Percentiles rank a stretch among this genome's conserved stretches.
phyloP scores from a whole-genome alignment of 345 rosid genomes.

The Sisymbrium altissimum region DNA sequence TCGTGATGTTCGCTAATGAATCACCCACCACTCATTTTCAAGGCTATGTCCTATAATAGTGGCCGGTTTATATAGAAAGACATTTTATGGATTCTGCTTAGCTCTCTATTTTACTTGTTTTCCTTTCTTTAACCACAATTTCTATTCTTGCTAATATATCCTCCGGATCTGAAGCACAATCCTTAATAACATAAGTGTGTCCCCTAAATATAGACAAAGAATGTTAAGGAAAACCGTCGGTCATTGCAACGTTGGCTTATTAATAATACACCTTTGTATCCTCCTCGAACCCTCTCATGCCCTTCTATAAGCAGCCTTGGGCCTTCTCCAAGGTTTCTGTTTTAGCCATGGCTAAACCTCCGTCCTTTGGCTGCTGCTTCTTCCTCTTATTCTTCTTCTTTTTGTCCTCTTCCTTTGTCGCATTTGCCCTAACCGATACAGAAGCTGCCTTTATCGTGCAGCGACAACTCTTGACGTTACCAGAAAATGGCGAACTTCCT shows the following conservation, averaged over 20 bases:
- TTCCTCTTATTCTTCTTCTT: slow-evolving; percentile 33
- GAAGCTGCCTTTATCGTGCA: slow-evolving; percentile 61
- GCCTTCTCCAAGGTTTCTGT: slow-evolving; percentile 50
- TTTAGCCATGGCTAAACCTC: slow-evolving; percentile 42
- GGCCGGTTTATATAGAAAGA: slow-evolving; percentile 12
- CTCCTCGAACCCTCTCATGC: slow-evolving; percentile 27
- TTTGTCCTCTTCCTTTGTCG: slow-evolving; percentile 27
- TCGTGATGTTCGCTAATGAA: slow-evolving; percentile 14
- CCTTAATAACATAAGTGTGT: slow-evolving; percentile 5
- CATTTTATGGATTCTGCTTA: slow-evolving; percentile 9
- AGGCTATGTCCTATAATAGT: slow-evolving; percentile 24
- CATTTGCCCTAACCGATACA: slow-evolving; percentile 49
- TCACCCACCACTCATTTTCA: slow-evolving; percentile 15
- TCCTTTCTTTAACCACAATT: slow-evolving; percentile 13
- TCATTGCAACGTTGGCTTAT: slow-evolving; percentile 21
- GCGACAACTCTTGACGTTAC: slow-evolving; percentile 60
- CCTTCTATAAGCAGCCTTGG: slow-evolving; percentile 71
- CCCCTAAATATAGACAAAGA: slow-evolving; percentile 24
- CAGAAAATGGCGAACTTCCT: slow-evolving; percentile 40
- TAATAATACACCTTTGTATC: slow-evolving; percentile 23
- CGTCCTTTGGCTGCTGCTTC: slow-evolving; percentile 53
- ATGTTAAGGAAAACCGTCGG: slow-evolving; percentile 22
- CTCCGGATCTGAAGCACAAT: slow-evolving; percentile 26
- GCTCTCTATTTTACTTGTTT: background rate
- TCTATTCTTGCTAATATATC: slow-evolving; percentile 20